These are phyloP conservation scores for Cinnamomum chago DNA, from an alignment of 164 flowering plant species.

Conservation along the genomic window DNA sequence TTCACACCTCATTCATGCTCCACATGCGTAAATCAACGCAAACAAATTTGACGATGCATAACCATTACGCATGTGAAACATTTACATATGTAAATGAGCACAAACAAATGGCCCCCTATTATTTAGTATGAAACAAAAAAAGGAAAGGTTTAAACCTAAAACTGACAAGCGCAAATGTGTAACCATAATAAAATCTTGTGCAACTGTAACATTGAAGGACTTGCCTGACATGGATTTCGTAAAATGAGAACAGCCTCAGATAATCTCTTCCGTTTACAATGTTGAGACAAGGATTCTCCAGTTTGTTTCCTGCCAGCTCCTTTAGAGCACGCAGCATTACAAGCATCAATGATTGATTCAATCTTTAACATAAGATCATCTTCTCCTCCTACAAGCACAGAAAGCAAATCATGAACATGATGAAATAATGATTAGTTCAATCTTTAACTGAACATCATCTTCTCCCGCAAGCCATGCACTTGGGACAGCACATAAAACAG, in stretches of 20 bases:
- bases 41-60: too few species aligned
- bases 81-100: too few species aligned
- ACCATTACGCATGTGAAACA: too few species aligned
- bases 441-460: not conserved
- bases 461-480: not conserved
- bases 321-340: conserved; percentile 20
- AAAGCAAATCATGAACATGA: not conserved
- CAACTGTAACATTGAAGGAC: conserved; percentile 12
- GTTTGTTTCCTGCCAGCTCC: not conserved
- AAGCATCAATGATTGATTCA: conserved; percentile 40
- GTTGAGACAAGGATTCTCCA: conserved; percentile 4
- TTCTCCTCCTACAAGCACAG: conserved; percentile 20
- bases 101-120: too few species aligned
- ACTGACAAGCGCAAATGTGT: not conserved
- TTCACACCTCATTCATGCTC: too few species aligned
- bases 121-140: not conserved
- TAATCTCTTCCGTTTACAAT: conserved; percentile 33
- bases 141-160: not conserved
- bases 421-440: too few species aligned
- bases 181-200: not conserved
- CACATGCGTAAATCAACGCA: too few species aligned
- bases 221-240: conserved; percentile 43
- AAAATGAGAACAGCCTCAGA: conserved; percentile 32
- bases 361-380: conserved; percentile 38
- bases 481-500: not conserved